Base-by-base conservation (phyloP, 345 rosid genomes). In the Euphorbia tirucalli region DNA sequence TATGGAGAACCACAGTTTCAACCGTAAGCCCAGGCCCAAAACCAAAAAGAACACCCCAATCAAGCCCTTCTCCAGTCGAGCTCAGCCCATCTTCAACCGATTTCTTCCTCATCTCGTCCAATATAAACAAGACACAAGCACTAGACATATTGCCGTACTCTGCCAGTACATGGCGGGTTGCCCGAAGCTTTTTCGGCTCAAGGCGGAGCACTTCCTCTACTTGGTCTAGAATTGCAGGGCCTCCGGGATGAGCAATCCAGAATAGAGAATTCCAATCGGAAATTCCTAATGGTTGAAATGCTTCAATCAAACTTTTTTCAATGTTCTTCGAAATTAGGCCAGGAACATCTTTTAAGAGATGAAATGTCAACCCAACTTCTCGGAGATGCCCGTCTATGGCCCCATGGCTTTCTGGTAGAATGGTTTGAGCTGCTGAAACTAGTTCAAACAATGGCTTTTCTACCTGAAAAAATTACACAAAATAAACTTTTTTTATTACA, bases 21-120 rank as follows among this genome's bases (percentile, higher is more conserved):
- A 89, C 91, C 14, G 90, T 85, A n/a, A 91, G 89, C 0, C 97
- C 95, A 39, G 97, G 97, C 50, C 97, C 93, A 77, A 91, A 88
- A 7, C 97, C 95, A 60, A 91, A 86, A 22, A 87, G 83, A 25
- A 89, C 93, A 6, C 97, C 97, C 97, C 97, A 91, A 11, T 91
- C 93, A 25, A 88, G 74, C 30, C 95, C 97, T 75, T 91, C 95
- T 1, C 97, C 95, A 4, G 97, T 91, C 3, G 88, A 84, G 61
- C 73, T 54, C 24, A 82, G 84, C 65, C 90, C 89, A 48, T 88
- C 85, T 15, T 88, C 70, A 2, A 65, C 43, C 3, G 85, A 88
- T 76, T 79, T 88, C 81, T 71, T 88, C 77, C 95, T 83, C 95
- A 89, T 87, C 74, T 91, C 90, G n/a, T 91, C 97, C 44, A 91